These are phyloP conservation scores for Stephania japonica DNA, from an alignment of 164 flowering plant genomes.

Conservation along the genomic window DNA sequence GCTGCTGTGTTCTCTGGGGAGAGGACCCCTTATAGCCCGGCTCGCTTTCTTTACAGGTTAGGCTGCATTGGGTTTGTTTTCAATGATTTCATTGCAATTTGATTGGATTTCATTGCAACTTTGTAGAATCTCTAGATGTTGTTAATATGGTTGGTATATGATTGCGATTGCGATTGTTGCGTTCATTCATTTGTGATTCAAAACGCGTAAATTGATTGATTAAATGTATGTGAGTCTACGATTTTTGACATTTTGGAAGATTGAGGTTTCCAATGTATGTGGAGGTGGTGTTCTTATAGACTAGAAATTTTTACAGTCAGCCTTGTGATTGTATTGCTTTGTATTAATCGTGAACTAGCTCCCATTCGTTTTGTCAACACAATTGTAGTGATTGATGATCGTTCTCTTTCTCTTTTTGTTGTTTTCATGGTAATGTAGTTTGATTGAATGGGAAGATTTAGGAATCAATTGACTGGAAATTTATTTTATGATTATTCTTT, in stretches of 20 bases:
- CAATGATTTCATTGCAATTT: neutral
- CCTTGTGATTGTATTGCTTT: too few relatives aligned
- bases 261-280: too few relatives aligned
- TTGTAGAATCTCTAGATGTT: neutral
- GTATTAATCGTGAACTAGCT: too few relatives aligned
- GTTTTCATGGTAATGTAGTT: constrained; percentile 2
- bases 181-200: neutral
- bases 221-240: too few relatives aligned
- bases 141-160: neutral
- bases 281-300: too few relatives aligned
- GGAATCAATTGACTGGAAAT: neutral
- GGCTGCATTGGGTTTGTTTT: constrained; percentile 5
- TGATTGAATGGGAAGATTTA: neutral
- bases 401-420: neutral
- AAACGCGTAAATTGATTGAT: neutral
- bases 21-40: constrained; percentile 56
- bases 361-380: neutral
- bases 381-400: neutral
- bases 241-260: too few relatives aligned
- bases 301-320: too few relatives aligned
- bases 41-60: constrained; percentile 61
- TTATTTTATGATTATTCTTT: constrained; percentile 3
- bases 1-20: constrained; percentile 52
- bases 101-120: neutral
- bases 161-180: neutral